Evolutionary conservation across 2,329 filamentous ascomycete species (phyloP).

Genomic region (Pseudogymnoascus sp.): DNA sequence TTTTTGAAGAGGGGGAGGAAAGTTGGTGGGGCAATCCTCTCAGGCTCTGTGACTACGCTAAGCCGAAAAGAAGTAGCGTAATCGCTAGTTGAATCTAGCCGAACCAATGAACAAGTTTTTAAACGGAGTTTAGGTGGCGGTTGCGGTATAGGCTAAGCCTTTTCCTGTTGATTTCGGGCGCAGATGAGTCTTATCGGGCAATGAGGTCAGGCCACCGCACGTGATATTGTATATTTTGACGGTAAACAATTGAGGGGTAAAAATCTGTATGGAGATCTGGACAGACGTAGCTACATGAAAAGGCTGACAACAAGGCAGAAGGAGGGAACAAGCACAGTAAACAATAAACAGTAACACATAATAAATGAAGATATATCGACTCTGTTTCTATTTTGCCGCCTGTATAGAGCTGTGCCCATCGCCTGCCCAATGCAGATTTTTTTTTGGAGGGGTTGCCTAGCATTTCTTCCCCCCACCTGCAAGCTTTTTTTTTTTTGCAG

Average conservation of each 20-base stretch:
- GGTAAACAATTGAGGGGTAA: constrained; percentile 5
- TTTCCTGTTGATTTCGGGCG: constrained; percentile 7
- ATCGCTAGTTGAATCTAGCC: constrained; percentile 8
- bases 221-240: neutral
- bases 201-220: neutral
- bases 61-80: neutral
- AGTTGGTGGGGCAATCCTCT: constrained; percentile 13
- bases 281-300: neutral
- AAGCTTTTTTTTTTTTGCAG: constrained; percentile 8
- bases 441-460: neutral
- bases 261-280: neutral
- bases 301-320: neutral
- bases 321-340: neutral
- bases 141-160: constrained; percentile 1
- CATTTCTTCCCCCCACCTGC: constrained; percentile 4
- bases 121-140: constrained; percentile 6
- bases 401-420: neutral
- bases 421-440: neutral
- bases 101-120: neutral
- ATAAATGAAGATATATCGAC: constrained; percentile 1
- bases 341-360: neutral
- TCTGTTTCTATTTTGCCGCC: neutral
- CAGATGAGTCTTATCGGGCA: constrained; percentile 11
- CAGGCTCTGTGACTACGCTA: constrained; percentile 9
- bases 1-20: constrained; percentile 12